phyloP scores from a whole-genome alignment of 192 early-diverging fungal species.

The Coemansia sp. region DNA sequence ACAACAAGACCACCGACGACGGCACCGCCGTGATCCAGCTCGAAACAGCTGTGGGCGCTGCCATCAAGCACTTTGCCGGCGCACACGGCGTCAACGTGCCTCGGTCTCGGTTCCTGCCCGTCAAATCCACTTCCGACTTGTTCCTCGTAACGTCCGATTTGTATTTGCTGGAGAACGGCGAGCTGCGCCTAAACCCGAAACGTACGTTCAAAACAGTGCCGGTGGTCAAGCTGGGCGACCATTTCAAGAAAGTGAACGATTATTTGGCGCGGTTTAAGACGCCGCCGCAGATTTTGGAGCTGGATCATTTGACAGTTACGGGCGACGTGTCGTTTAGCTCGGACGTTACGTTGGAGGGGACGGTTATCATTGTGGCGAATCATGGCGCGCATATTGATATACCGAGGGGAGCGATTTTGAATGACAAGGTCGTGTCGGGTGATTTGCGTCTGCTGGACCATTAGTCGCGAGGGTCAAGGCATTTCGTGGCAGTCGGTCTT shows the following conservation, averaged over 20 bases:
- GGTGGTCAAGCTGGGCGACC: conserved; percentile 94
- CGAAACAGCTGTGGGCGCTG: conserved; percentile 98
- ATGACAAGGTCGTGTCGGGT: conserved; percentile 98
- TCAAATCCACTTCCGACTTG: conserved; percentile 96
- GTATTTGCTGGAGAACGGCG: conserved; percentile 90
- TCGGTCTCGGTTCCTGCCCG: conserved; percentile 94
- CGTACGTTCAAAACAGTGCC: conserved; percentile 91
- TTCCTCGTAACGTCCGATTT: conserved; percentile 96
- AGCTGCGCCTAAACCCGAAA: conserved; percentile 89
- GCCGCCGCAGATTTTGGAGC: conserved; percentile 92
- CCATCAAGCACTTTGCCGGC: conserved; percentile 94
- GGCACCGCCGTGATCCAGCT: conserved; percentile 98
- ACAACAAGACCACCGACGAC: conserved; percentile 89
- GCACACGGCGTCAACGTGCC: conserved; percentile 99
- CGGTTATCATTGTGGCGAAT: conserved; percentile 99
- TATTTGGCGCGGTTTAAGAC: conserved; percentile 89
- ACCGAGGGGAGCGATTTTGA: conserved; percentile 87
- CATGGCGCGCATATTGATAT: conserved; percentile 97
- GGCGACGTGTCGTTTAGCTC: conserved; percentile 98
- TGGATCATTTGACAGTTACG: conserved; percentile 97
- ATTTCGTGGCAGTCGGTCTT: too few relatives aligned
- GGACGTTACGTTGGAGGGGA: conserved; percentile 85
- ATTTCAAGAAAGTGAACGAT: conserved; percentile 96
- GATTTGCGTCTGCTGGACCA: conserved; percentile 87
- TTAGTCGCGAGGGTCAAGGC: too few relatives aligned